Base-by-base conservation (phyloP, 768 basidiomycete genomes). In the Thelephora ganbajun region DNA sequence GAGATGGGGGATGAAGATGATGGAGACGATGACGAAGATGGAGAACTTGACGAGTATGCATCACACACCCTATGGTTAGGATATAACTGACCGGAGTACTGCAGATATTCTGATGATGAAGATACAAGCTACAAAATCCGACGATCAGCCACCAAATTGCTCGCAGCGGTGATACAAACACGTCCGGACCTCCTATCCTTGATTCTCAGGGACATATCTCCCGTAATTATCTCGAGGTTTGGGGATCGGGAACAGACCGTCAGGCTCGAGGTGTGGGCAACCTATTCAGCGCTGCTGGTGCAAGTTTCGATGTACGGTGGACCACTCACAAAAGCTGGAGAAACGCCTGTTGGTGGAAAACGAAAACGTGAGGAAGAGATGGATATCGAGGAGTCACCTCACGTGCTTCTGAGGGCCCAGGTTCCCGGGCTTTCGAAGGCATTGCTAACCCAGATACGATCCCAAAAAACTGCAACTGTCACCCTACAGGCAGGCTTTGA, bases 71-170 rank as follows among this genome's bases (percentile, higher is more conserved):
- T 5, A 18, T 14, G 7, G 26, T 6, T 41, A 56, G 13, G 42
- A 6, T 48, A 43, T 46, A 18, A 13, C 20, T 42, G 18, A 44
- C 35, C 33, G 6, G 33, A 11, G 22, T 11, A 6, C 12, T 3
- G 22, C 53, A 93, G 89, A 53, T 97, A 96, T 62, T 91, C 90
- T 5, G 96, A 99, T 56, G 96, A 99, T 49, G 96, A 98, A 62
- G 96, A 99, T 59, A 88, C 86, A 11, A 97, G 94, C 0, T 98
- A 96, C 76, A 97, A 97, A 64, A 89, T 96, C 49, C 83, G 96
- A 53, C 80, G 96, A 41, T 83, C 89, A 6, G 83, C 96, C 6
- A 90, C 92, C 14, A 97, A 97, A 61, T 69, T 98, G 3, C 72
- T 98, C 13, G 69, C 81, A 23, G 84, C 87, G 5, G 69, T 96